Percentiles rank a stretch among this genome's conserved stretches.
Evolutionary conservation across 176 grass and related monocot species (phyloP).

Genomic region (Oryza nivara): DNA sequence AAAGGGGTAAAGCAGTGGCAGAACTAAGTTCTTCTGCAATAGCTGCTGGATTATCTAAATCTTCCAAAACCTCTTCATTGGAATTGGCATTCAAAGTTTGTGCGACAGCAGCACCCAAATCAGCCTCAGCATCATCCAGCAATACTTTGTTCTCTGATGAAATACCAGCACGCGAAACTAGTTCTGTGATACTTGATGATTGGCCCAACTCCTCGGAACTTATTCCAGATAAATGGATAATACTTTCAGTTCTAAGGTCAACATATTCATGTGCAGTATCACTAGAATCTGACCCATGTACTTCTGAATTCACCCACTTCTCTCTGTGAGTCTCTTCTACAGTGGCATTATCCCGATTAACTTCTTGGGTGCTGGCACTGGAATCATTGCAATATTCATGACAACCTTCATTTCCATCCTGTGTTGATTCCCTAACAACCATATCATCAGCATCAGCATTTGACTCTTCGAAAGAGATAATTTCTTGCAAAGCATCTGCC

Average conservation of each 20-base stretch:
- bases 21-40: background rate
- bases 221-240: conserved; percentile 15
- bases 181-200: background rate
- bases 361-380: background rate
- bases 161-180: background rate
- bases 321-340: background rate
- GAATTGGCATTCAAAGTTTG: conserved; percentile 12
- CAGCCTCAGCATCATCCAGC: background rate
- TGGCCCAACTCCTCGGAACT: background rate
- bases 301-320: background rate
- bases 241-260: background rate
- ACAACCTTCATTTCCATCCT: background rate
- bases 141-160: background rate
- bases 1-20: background rate
- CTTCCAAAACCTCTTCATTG: background rate
- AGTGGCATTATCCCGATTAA: background rate
- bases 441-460: conserved; percentile 13
- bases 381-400: background rate
- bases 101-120: background rate
- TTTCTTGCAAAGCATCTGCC: conserved; percentile 17
- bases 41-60: background rate
- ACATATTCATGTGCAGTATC: background rate
- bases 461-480: conserved; percentile 14
- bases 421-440: background rate
- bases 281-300: conserved; percentile 15